Evolutionary conservation across 192 early-diverging fungal species (phyloP), one percentile per base, ranked within the genome.

Genomic region (Backusella sp.): DNA sequence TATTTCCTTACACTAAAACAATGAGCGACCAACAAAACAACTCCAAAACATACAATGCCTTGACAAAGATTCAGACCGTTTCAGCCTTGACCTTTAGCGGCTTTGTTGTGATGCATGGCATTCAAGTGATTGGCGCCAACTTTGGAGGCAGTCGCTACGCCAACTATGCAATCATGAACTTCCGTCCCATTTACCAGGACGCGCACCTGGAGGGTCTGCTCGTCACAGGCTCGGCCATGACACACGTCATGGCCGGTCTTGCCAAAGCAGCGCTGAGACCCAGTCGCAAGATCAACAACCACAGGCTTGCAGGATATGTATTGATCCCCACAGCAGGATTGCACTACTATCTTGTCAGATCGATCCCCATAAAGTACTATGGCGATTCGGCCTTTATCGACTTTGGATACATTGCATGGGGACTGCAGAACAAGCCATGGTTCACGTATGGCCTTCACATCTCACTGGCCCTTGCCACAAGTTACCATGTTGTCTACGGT

Each of bases 311-410:
- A 7, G 80, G 80, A 5, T 68, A 72, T 9, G 28, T 44, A 39
- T 49, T 82, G 26, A 65, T 82, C n/a, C 80, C 80, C 8, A 42
- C 78, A 2, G 59, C 68, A n/a, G 32, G 49, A 30, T 37, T 72
- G 6, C 80, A 82, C 34, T 75, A 78, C 26, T 70, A 53, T 28
- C 49, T 78, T 11, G 56, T 70, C 0, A 77, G 80, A 15, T 30
- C 19, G 6, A 32, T 78, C 1, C 80, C 80, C 8, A 66, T 44
- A 15, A n/a, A 65, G 9, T 49, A 68, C 28, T 76, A 78, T 70
- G 80, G 80, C 3, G 80, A 82, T 21, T 76, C 73, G 1, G 70
- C 80, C 1, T 82, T 82, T 53, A 73, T 82, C 14, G 80, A 82
- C 53, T 78, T 78, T 62, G 66, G 62, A 1, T 68, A 75, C 35